These are phyloP conservation scores for Ziziphus jujuba DNA, from an alignment of 306 rosid species.

Conservation along the genomic window DNA sequence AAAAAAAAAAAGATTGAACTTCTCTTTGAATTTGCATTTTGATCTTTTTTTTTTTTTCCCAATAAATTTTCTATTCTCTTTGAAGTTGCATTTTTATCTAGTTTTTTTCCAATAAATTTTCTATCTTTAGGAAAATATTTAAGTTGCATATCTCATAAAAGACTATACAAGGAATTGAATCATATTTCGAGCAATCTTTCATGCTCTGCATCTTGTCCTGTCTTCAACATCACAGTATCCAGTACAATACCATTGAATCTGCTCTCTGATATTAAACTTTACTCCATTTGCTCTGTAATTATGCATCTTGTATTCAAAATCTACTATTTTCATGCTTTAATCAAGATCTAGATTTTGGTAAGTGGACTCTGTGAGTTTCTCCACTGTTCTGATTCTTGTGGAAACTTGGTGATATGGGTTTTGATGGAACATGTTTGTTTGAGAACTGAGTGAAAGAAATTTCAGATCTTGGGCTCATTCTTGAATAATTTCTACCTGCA, in stretches of 20 bases:
- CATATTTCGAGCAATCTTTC: conserved; percentile 9
- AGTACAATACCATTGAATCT: conserved; percentile 32
- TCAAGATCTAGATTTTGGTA: conserved; percentile 47
- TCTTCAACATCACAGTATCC: conserved; percentile 5
- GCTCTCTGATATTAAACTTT: conserved; percentile 3
- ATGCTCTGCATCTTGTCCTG: background rate
- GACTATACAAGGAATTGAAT: conserved; percentile 3
- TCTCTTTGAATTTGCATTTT: no score
- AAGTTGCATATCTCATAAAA: conserved; percentile 8
- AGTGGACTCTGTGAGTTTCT: background rate
- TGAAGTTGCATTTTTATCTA: conserved; percentile 27
- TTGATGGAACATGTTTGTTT: background rate
- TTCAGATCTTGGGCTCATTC: conserved; percentile 12
- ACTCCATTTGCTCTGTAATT: conserved; percentile 30
- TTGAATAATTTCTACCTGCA: conserved; percentile 4
- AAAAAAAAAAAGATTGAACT: no score
- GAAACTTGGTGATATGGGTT: conserved; percentile 10
- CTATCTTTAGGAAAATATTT: conserved; percentile 6
- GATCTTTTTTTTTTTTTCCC: no score
- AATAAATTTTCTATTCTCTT: no score
- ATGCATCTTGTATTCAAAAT: background rate
- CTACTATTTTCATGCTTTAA: conserved; percentile 7
- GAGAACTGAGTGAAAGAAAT: background rate
- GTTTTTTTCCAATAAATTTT: conserved; percentile 8
- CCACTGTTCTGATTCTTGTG: background rate